phyloP scores from a whole-genome alignment of 306 rosid genomes.

The Dryas octopetala region DNA sequence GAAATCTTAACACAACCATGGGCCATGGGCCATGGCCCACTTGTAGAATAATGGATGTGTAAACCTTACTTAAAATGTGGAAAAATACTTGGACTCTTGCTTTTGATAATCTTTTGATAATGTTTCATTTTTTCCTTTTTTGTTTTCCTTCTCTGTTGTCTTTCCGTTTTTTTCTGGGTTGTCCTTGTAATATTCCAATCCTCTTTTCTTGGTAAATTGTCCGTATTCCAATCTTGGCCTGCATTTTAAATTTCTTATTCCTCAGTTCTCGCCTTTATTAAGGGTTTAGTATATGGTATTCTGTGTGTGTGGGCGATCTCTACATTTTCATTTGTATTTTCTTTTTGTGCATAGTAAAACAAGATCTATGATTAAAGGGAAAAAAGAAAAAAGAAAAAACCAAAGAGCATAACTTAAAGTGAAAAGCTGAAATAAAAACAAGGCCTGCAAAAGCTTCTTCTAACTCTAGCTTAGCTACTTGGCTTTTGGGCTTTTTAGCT shows the following conservation, averaged over 20 bases:
- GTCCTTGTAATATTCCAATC: conserved; percentile 12
- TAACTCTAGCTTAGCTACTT: not conserved
- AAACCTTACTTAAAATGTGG: not conserved
- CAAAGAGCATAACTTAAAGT: conserved; percentile 20
- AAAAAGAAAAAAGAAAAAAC: not conserved
- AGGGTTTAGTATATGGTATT: not conserved
- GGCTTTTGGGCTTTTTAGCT: not conserved
- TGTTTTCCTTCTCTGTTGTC: not conserved
- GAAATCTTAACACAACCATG: not conserved
- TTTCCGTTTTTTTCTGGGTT: not conserved
- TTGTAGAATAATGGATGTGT: not conserved
- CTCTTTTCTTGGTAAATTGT: conserved; percentile 1
- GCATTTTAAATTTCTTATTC: not conserved
- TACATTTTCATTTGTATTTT: not conserved
- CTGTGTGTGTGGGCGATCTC: not conserved
- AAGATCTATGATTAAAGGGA: conserved; percentile 8
- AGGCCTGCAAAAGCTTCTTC: not conserved
- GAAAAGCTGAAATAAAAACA: not conserved
- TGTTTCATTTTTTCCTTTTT: too few species aligned
- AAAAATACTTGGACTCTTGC: conserved; percentile 1
- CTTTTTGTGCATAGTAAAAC: not conserved
- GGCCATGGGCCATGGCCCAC: not conserved
- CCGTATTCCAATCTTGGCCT: not conserved
- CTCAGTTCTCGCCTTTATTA: too few species aligned
- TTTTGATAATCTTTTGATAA: conserved; percentile 6